These are phyloP conservation scores for Saccharomyces pastorianus DNA, from an alignment of 1,139 yeast genomes.

Conservation along the genomic window DNA sequence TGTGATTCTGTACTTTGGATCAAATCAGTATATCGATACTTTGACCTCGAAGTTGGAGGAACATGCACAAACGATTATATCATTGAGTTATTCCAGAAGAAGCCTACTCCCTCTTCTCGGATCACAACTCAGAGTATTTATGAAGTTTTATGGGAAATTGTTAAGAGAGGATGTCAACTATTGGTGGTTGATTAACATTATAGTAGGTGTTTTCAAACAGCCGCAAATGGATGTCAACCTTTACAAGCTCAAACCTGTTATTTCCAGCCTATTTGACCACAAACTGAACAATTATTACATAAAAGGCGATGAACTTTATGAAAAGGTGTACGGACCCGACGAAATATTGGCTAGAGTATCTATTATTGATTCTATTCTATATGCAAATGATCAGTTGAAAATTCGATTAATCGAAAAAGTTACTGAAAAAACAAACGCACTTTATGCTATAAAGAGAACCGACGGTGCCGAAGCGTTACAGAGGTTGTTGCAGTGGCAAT, in stretches of 20 bases:
- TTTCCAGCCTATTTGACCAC: slow-evolving; percentile 45
- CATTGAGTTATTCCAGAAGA: slow-evolving; percentile 55
- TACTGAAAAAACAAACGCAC: slow-evolving; percentile 36
- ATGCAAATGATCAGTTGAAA: slow-evolving; percentile 35
- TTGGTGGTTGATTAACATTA: slow-evolving; percentile 48
- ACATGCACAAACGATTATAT: slow-evolving; percentile 41
- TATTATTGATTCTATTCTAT: slow-evolving; percentile 40
- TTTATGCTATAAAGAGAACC: slow-evolving; percentile 44
- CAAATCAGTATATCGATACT: slow-evolving; percentile 13
- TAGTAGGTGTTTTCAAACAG: slow-evolving; percentile 41
- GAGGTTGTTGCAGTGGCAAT: slow-evolving; percentile 50
- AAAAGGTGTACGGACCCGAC: slow-evolving; percentile 46
- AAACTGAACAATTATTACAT: slow-evolving; percentile 16
- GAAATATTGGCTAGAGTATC: slow-evolving; percentile 52
- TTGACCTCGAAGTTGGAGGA: slow-evolving; percentile 31
- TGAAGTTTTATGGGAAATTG: slow-evolving; percentile 11
- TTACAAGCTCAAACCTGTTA: slow-evolving; percentile 52
- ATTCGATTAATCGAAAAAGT: slow-evolving; percentile 38
- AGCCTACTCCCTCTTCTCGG: slow-evolving; percentile 58
- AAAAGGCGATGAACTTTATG: slow-evolving; percentile 35
- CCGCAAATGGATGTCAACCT: slow-evolving; percentile 50
- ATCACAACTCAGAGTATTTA: slow-evolving; percentile 25
- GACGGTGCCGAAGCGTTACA: slow-evolving; percentile 66
- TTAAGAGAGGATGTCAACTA: slow-evolving; percentile 32
- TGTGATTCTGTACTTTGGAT: slow-evolving; percentile 29